Percentiles rank a stretch among this genome's conserved stretches.
Conservation (phyloP, 2,329 filamentous ascomycete genomes). For the Verticillium klebahnii region DNA sequence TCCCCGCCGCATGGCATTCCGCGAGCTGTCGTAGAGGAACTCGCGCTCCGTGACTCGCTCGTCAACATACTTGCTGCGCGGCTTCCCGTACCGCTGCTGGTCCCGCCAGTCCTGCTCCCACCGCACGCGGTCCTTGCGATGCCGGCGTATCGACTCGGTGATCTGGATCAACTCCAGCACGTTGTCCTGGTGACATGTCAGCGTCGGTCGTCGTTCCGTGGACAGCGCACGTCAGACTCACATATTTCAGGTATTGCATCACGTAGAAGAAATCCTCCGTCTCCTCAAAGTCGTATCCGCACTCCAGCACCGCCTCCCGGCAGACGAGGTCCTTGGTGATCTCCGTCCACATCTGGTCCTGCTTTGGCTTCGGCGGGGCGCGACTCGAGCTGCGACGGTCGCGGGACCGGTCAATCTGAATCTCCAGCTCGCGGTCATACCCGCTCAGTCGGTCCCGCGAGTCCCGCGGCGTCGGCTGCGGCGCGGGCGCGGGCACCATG, state of each 20-base stretch:
- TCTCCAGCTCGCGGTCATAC: conserved; percentile 39
- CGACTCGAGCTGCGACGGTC: conserved; percentile 26
- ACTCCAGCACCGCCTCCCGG: conserved; percentile 77
- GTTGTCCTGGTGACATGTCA: conserved; percentile 63
- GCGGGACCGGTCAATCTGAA: conserved; percentile 48
- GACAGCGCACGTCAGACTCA: conserved; percentile 46
- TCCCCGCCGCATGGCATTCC: neutral
- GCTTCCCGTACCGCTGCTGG: conserved; percentile 19
- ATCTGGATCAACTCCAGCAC: conserved; percentile 79
- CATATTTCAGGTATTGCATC: conserved; percentile 83
- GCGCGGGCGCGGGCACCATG: conserved; percentile 15
- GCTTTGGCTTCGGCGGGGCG: conserved; percentile 32
- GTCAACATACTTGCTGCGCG: conserved; percentile 38
- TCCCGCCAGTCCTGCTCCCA: conserved; percentile 56
- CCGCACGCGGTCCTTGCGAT: conserved; percentile 46
- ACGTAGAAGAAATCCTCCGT: conserved; percentile 87
- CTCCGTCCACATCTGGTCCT: conserved; percentile 85
- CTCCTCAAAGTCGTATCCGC: conserved; percentile 87
- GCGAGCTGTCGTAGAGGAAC: conserved; percentile 53
- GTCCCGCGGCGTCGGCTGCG: conserved; percentile 24
- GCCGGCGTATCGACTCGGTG: conserved; percentile 74
- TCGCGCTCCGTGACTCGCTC: conserved; percentile 65
- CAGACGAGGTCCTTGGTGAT: conserved; percentile 90
- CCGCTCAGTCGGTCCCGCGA: conserved; percentile 27
- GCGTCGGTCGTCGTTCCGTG: conserved; percentile 9